These are phyloP conservation scores for Pistacia vera DNA, from an alignment of 345 rosid genomes.

Conservation along the genomic window DNA sequence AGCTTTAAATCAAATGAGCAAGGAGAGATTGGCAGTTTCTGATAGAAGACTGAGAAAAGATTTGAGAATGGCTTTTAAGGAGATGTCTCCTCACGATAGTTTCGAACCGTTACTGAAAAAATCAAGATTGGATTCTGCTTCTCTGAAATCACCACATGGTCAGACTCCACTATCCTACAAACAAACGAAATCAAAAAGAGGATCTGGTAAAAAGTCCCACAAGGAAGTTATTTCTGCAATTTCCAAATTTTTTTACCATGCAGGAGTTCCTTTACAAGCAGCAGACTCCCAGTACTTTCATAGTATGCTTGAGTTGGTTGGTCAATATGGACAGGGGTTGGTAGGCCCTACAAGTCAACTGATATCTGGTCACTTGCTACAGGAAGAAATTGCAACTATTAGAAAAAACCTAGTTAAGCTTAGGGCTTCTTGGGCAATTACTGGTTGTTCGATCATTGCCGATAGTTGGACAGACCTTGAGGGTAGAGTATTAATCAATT, in stretches of 20 bases:
- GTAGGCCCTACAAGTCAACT: constrained; percentile 44
- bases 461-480: constrained; percentile 44
- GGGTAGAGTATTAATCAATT: constrained; percentile 40
- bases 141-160: constrained; percentile 29
- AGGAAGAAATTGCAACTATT: constrained; percentile 47
- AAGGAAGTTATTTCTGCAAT: constrained; percentile 57
- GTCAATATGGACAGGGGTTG: constrained; percentile 55
- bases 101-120: constrained; percentile 33
- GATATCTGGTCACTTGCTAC: constrained; percentile 52
- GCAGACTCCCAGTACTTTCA: constrained; percentile 61
- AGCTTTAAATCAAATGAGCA: constrained; percentile 19
- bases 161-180: constrained; percentile 29
- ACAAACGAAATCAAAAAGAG: constrained; percentile 31
- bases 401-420: constrained; percentile 41
- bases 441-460: constrained; percentile 64
- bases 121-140: constrained; percentile 44
- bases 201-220: constrained; percentile 38
- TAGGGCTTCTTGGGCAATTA: constrained; percentile 50
- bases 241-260: constrained; percentile 61
- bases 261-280: constrained; percentile 57
- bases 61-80: constrained; percentile 18
- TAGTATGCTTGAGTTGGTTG: constrained; percentile 62
- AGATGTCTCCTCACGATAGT: constrained; percentile 23
- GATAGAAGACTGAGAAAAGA: constrained; percentile 29
- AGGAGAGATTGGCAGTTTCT: constrained; percentile 22